Percentiles rank a stretch among this genome's conserved stretches.
Evolutionary conservation across 2,329 filamentous ascomycete genomes (phyloP).

Genomic region (Blastomyces silverae): DNA sequence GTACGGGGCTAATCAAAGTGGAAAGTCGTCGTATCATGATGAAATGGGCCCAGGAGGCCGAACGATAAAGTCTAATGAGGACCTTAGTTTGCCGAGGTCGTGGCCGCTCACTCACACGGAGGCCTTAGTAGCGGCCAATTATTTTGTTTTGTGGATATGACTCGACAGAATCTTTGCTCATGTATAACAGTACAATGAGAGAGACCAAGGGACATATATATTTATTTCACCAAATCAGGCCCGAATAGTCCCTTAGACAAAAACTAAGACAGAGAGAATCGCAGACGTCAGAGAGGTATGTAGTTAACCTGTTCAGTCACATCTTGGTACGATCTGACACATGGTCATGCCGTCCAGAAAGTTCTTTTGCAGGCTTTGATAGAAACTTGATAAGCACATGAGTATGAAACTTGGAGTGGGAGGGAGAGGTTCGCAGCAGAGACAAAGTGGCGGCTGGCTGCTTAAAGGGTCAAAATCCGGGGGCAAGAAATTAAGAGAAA

Average conservation of each 20-base stretch:
- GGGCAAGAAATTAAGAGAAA: not conserved
- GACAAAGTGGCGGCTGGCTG: not conserved
- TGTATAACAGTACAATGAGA: not conserved
- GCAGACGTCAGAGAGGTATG: not conserved
- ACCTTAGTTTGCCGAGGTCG: not conserved
- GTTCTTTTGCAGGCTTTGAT: not conserved
- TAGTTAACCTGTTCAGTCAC: conserved; percentile 1
- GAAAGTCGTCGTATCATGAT: not conserved
- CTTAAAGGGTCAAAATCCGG: not conserved
- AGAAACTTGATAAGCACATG: not conserved
- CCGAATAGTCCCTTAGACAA: not conserved
- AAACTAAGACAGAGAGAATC: not conserved
- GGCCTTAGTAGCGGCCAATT: not conserved
- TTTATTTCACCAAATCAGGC: not conserved
- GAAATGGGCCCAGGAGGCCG: not conserved
- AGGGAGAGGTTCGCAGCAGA: not conserved
- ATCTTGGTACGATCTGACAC: not conserved
- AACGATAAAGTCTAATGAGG: not conserved
- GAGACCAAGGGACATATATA: too few relatives aligned
- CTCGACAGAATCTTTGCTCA: not conserved
- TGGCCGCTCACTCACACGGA: not conserved
- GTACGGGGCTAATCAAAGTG: not conserved
- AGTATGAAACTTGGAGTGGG: not conserved
- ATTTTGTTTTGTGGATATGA: not conserved
- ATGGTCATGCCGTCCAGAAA: not conserved